These are phyloP conservation scores for Teratosphaeria nubilosa DNA, from an alignment of 2,329 filamentous ascomycete genomes.

Conservation along the genomic window DNA sequence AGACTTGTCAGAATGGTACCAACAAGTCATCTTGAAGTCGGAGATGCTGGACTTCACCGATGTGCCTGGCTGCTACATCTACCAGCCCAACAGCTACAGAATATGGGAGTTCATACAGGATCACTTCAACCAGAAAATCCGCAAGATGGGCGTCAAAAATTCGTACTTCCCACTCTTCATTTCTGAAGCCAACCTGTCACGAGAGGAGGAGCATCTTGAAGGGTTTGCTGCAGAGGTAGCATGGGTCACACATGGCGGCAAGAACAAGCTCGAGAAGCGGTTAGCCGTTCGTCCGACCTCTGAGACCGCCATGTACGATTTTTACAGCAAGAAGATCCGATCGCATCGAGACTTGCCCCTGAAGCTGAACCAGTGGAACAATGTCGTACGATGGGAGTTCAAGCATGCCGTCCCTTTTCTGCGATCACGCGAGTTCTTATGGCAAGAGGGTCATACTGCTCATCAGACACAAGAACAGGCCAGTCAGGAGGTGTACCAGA, in stretches of 20 bases:
- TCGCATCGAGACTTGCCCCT: constrained; percentile 90
- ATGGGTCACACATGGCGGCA: constrained; percentile 84
- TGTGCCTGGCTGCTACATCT: constrained; percentile 93
- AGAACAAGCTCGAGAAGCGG: constrained; percentile 79
- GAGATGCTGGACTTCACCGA: constrained; percentile 98
- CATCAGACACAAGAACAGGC: constrained; percentile 78
- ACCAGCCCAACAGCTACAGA: constrained; percentile 59
- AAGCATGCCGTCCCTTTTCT: constrained; percentile 84
- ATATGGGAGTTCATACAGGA: constrained; percentile 59
- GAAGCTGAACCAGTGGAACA: constrained; percentile 97
- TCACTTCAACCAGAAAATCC: constrained; percentile 58
- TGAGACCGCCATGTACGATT: constrained; percentile 84
- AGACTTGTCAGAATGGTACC: constrained; percentile 92
- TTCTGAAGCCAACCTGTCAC: constrained; percentile 72
- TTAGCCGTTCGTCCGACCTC: constrained; percentile 60
- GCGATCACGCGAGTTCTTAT: constrained; percentile 86
- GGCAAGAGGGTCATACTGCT: constrained; percentile 94
- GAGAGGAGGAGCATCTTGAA: constrained; percentile 93
- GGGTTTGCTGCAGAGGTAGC: constrained; percentile 93
- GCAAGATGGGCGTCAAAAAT: constrained; percentile 86
- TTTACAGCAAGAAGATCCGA: constrained; percentile 95
- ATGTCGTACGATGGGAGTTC: constrained; percentile 89
- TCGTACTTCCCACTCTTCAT: constrained; percentile 96
- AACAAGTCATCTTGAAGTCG: constrained; percentile 92
- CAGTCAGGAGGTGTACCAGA: constrained; percentile 77